Evolutionary conservation across 306 rosid genomes (phyloP), one percentile per base, ranked within the genome.

Genomic region (Prunus dulcis): DNA sequence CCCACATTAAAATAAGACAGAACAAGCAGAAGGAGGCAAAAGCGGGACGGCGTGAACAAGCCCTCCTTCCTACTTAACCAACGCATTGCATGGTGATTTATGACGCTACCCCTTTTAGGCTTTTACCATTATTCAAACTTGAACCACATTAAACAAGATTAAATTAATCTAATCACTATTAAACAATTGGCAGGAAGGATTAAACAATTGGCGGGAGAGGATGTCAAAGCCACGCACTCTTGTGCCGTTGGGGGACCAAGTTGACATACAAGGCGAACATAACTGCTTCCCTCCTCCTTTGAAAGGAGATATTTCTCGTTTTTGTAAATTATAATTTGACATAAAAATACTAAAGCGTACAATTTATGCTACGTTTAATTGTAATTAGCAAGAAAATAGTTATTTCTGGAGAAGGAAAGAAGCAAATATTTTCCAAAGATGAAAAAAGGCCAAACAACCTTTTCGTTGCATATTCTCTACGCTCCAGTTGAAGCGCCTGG

Each of bases 31-130:
- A 12, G 62, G 9, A 20, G 28, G 62, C 25, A 28, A 30, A 30
- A 4, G 22, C 27, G 23, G 23, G 6, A 72, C 80, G 81, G 81
- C 87, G 67, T 80, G 87, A 77, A 73, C 49, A 12, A 77, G 79
- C 84, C 84, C 69, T 52, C n/a, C 12, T 13, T 57, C 3, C 43
- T 38, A 41, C 66, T 15, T 15, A 22, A 30, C 53, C 41, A 1
- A 57, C 66, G 53, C 53, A n/a, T 38, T 72, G 14, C 65, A 38
- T 20, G 76, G 64, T 22, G 15, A 22, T 23, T 58, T 58, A 14
- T 52, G 58, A 52, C 17, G 2, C 1, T 18, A 5, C 5, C 11
- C 58, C 17, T 23, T 22, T 23, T 58, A 55, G 23, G 12, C n/a
- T 45, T 65, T 65, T 38, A 1, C 20, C 0, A 47, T 53, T 27